These are phyloP conservation scores for Fusarium sp. DNA, from an alignment of 2,329 filamentous ascomycete species.

Conservation along the genomic window DNA sequence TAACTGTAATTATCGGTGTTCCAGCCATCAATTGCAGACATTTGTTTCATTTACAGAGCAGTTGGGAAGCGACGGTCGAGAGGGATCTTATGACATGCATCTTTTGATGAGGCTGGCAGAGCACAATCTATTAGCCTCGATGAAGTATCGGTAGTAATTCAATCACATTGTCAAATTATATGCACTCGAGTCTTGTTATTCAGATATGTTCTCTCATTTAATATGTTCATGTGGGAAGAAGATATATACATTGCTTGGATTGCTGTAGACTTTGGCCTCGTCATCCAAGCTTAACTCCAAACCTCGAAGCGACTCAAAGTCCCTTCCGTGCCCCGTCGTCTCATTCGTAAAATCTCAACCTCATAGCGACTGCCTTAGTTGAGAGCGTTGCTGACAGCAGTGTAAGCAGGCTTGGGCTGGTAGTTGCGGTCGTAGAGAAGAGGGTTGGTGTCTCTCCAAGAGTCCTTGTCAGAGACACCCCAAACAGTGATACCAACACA, in stretches of 20 bases:
- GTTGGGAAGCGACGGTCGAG: too few species aligned
- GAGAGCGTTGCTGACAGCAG: constrained; percentile 46
- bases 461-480: constrained; percentile 60
- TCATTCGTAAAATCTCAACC: too few species aligned
- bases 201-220: background rate
- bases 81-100: too few species aligned
- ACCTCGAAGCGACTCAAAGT: background rate
- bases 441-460: constrained; percentile 53
- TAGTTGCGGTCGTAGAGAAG: constrained; percentile 66
- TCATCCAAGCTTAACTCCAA: background rate
- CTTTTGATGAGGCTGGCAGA: too few species aligned
- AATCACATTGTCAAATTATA: background rate
- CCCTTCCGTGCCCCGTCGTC: background rate
- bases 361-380: background rate
- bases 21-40: too few species aligned
- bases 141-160: background rate
- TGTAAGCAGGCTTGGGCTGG: constrained; percentile 64
- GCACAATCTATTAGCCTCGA: background rate
- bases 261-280: background rate
- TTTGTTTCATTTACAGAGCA: too few species aligned
- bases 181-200: background rate
- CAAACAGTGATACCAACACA: constrained; percentile 77
- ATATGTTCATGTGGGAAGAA: constrained; percentile 3
- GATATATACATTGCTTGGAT: constrained; percentile 7
- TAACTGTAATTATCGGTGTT: too few species aligned